Percentiles rank a stretch among this genome's conserved stretches.
Evolutionary conservation across 1,139 yeast species (phyloP).

Genomic region (Zygosaccharomyces sapae): DNA sequence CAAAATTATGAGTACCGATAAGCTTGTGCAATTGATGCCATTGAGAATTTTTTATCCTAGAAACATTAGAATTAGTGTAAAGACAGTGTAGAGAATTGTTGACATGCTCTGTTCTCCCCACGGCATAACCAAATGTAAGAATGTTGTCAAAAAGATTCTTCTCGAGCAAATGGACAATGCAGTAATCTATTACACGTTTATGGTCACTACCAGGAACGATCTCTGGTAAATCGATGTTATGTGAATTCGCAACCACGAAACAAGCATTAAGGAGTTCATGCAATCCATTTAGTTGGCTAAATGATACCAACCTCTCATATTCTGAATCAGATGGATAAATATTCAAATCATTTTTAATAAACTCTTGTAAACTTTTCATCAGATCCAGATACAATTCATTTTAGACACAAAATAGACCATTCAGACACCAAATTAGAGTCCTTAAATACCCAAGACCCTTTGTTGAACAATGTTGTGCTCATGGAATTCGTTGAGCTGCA

Average conservation of each 20-base stretch:
- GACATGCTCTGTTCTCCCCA: conserved; percentile 21
- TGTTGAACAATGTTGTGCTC: not conserved
- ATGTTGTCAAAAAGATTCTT: conserved; percentile 17
- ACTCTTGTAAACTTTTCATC: conserved; percentile 13
- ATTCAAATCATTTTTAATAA: conserved; percentile 6
- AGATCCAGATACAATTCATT: not conserved
- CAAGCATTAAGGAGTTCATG: conserved; percentile 11
- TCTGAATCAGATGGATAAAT: conserved; percentile 1
- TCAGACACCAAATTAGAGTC: too few species aligned
- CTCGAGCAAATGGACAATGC: conserved; percentile 20
- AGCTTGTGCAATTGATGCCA: conserved; percentile 28
- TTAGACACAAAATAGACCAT: not conserved
- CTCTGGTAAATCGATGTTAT: conserved; percentile 9
- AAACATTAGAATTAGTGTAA: conserved; percentile 23
- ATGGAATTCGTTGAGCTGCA: not conserved
- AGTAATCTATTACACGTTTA: conserved; percentile 25
- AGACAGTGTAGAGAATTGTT: conserved; percentile 21
- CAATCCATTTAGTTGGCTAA: conserved; percentile 13
- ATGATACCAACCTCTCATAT: not conserved
- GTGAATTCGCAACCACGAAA: conserved; percentile 15
- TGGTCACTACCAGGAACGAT: conserved; percentile 12
- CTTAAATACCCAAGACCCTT: not conserved
- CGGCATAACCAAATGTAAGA: conserved; percentile 26
- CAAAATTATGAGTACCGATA: conserved; percentile 28
- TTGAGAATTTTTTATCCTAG: conserved; percentile 18